Percentiles rank a stretch among this genome's conserved stretches.
Conservation (phyloP, 1,284 basidiomycete genomes). For the Ustanciosporium gigantosporum region DNA sequence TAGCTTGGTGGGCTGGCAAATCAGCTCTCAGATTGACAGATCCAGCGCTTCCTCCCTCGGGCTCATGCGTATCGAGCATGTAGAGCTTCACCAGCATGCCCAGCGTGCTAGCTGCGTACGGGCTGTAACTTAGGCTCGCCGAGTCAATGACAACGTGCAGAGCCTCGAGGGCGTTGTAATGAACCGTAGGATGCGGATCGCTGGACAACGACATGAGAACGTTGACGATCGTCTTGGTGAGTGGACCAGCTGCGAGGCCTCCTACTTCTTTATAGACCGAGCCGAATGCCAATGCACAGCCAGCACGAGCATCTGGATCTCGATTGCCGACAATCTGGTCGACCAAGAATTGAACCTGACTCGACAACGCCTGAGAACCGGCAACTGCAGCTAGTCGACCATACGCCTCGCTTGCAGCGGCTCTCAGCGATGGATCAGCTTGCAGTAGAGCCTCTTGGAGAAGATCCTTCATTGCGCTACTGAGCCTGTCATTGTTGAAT, state of each 20-base stretch:
- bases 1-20: constrained; percentile 84
- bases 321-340: constrained; percentile 96
- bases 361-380: constrained; percentile 81
- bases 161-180: constrained; percentile 87
- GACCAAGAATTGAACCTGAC: constrained; percentile 86
- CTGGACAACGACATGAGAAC: constrained; percentile 92
- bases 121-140: constrained; percentile 86
- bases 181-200: constrained; percentile 94
- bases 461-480: constrained; percentile 72
- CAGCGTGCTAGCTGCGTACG: constrained; percentile 83
- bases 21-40: constrained; percentile 84
- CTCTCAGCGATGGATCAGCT: constrained; percentile 76
- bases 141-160: constrained; percentile 86
- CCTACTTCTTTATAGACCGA: constrained; percentile 90
- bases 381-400: constrained; percentile 84
- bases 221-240: constrained; percentile 94
- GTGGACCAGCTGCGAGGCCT: constrained; percentile 85
- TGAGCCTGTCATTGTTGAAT: constrained; percentile 69
- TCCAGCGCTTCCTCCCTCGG: constrained; percentile 81
- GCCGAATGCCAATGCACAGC: constrained; percentile 92
- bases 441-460: constrained; percentile 84
- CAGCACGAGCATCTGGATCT: constrained; percentile 87
- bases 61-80: constrained; percentile 86
- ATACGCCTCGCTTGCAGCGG: constrained; percentile 83
- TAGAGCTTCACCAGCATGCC: constrained; percentile 91